Evolutionary conservation across 495 filamentous ascomycete species (phyloP), one percentile per base, ranked within the genome.

Genomic region (Podospora australis): DNA sequence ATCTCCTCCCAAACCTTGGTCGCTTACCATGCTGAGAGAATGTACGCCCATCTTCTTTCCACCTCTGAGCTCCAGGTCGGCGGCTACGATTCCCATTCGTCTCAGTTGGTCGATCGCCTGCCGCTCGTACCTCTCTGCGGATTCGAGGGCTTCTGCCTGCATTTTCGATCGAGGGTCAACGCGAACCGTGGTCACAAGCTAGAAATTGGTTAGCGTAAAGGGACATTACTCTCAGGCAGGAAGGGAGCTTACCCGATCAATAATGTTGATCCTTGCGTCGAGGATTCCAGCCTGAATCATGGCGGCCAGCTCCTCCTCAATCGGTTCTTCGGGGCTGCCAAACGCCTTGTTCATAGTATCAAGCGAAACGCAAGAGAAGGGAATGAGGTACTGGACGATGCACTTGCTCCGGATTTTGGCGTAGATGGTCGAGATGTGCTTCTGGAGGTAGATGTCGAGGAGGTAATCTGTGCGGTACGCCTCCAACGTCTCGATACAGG

Each of bases 361-460:
- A 6, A 92, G 65, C 2, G 78, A 85, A 36, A 90, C 84, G 30
- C 78, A 80, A 20, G 80, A 88, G 63, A 88, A 92, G 1, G 88
- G 87, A 20, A 87, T 72, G 40, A 89, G 80, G 63, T 95, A 97
- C 62, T 96, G 88, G 42, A 91, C 77, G 51, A 98, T 96, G 46
- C 89, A 85, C 65, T 96, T 96, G 56, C 78, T 85, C 51, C 94
- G 79, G 57, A 98, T 85, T 38, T 71, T 66, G 17, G 73, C 68
- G 67, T 86, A 89, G 21, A 98, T 69, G 4, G 70, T 69, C n/a
- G 70, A 54, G 16, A 95, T 70, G 43, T 92, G 86, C 42, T 74
- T 79, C 38, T 90, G 84, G 4, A 98, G 78, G 62, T 96, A 83
- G 26, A 96, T 70, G 58, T 98, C 94, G 9, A 96, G 82, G 14